Percentiles rank a stretch among this genome's conserved stretches.
Conservation (phyloP, 768 basidiomycete species). For the Leccinum pellstonianum region DNA sequence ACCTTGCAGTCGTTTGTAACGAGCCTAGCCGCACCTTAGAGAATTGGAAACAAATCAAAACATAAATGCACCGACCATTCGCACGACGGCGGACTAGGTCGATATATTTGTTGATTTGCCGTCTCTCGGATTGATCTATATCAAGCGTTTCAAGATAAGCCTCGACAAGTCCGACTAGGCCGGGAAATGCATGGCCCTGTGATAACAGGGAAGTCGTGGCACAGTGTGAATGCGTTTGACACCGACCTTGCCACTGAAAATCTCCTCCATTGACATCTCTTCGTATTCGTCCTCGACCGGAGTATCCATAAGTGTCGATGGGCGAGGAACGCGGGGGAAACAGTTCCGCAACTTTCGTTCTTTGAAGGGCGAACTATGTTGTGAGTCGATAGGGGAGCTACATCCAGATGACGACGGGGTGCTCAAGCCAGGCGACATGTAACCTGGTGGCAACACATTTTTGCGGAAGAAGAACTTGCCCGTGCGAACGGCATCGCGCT, state of each 20-base stretch:
- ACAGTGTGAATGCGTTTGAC: constrained; percentile 2
- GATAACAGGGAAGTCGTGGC: constrained; percentile 3
- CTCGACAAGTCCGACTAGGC: constrained; percentile 76
- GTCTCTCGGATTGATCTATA: constrained; percentile 56
- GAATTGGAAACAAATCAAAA: background rate
- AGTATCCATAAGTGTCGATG: constrained; percentile 49
- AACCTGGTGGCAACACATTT: constrained; percentile 65
- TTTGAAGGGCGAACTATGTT: constrained; percentile 42
- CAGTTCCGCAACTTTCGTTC: constrained; percentile 71
- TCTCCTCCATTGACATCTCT: constrained; percentile 89
- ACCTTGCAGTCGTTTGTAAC: constrained; percentile 82
- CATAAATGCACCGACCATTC: constrained; percentile 53
- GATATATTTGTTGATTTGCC: constrained; percentile 72
- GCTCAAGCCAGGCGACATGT: constrained; percentile 38
- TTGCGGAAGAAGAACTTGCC: constrained; percentile 90
- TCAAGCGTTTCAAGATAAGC: constrained; percentile 88
- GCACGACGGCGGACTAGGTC: constrained; percentile 77
- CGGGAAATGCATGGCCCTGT: constrained; percentile 69
- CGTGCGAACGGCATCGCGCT: constrained; percentile 69
- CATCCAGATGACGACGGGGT: constrained; percentile 44
- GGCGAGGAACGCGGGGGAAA: constrained; percentile 52
- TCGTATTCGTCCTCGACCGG: constrained; percentile 82
- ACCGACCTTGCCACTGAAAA: constrained; percentile 88
- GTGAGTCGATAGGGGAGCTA: constrained; percentile 37
- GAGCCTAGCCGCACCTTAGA: constrained; percentile 49